Evolutionary conservation across 352 stramenopile genomes (phyloP), one percentile per base, ranked within the genome.

Genomic region (Globisporangium nagaii): DNA sequence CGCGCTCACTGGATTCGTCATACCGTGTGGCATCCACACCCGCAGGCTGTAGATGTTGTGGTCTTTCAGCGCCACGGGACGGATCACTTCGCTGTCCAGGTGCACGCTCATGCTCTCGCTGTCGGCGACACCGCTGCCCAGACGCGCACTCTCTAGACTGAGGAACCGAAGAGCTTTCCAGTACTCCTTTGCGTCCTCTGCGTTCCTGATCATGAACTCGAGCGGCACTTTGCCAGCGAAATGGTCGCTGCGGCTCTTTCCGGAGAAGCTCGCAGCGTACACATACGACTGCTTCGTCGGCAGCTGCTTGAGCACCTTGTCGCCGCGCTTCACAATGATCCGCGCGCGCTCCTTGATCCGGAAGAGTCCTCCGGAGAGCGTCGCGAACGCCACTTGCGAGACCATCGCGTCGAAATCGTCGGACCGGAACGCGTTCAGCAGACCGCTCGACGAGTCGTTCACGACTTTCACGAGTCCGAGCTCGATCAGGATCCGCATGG

Each of bases 101-200:
- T 87, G 74, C 9, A 84, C 51, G 28, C 71, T 86, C 27, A 86
- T 50, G 43, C 61, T 66, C 13, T 74, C 66, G 3, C 48, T 52
- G 44, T 75, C 68, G 4, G 60, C 48, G 1, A 48, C 68, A 15
- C 65, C 57, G 27, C 36, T 79, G 9, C 80, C 75, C 37, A 90
- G 47, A 24, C 66, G 71, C 45, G 69, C 82, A 1, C 79, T 77
- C 52, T 92, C 80, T 2, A 89, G 50, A 34, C 73, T 85, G 39
- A 92, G 62, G 45, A 89, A 86, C n/a, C 72, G 70, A 28, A 92
- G 56, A 3, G 75, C 69, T 9, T 86, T 84, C 82, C 82, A 92
- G 37, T 86, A 92, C n/a, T 73, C 66, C 56, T 73, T 80, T 11
- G 64, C 71, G 49, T 77, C 58, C 1, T 86, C 70, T 4, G 58